Evolutionary conservation across 371 early-diverging fungal genomes (phyloP).

Genomic region (Catenaria anguillulae): DNA sequence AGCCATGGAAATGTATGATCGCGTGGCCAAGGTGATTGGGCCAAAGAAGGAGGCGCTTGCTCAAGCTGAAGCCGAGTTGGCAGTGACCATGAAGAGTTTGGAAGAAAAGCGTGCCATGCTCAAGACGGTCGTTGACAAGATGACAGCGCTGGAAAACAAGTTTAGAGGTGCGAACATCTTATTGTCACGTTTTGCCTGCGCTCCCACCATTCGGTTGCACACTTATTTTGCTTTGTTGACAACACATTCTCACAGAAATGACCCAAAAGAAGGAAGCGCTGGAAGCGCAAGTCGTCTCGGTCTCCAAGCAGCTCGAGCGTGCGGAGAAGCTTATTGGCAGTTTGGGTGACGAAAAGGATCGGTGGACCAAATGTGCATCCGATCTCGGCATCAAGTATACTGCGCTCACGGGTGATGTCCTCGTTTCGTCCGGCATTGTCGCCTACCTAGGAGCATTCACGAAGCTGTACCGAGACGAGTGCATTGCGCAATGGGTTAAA

Average conservation of each 20-base stretch:
- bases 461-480: constrained; percentile 24
- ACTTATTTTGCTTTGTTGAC: constrained; percentile 9
- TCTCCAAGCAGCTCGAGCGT: constrained; percentile 34
- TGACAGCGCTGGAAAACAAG: constrained; percentile 32
- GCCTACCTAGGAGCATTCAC: constrained; percentile 40
- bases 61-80: constrained; percentile 32
- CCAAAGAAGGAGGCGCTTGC: constrained; percentile 40
- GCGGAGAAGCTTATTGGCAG: constrained; percentile 41
- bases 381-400: constrained; percentile 29
- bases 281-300: constrained; percentile 36
- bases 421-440: constrained; percentile 31
- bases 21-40: constrained; percentile 38
- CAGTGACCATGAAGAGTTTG: constrained; percentile 30
- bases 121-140: constrained; percentile 29
- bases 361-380: constrained; percentile 35
- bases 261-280: constrained; percentile 41
- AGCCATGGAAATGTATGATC: constrained; percentile 44
- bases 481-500: constrained; percentile 29
- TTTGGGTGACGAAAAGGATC: constrained; percentile 32
- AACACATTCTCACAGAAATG: constrained; percentile 7
- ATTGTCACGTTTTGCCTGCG: constrained; percentile 28
- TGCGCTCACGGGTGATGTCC: constrained; percentile 36
- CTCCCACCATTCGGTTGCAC: constrained; percentile 28
- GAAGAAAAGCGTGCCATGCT: constrained; percentile 31
- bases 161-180: constrained; percentile 19